Conservation (phyloP, 1,284 basidiomycete species). For the Tylopilus sp. region DNA sequence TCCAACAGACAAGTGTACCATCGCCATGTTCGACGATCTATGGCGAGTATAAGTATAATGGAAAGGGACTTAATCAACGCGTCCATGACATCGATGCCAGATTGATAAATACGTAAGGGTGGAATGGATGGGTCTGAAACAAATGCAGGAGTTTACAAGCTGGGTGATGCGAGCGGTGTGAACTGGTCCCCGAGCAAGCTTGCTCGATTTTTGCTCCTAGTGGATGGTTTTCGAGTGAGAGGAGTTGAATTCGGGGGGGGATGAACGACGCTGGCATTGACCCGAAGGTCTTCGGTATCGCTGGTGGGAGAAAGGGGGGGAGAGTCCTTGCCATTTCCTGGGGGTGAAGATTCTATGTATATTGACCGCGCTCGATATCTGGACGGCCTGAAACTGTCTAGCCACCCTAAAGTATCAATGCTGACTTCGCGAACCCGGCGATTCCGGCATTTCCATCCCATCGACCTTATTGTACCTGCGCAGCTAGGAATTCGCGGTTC, state of each 20-base stretch:
- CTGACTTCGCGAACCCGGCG: constrained; percentile 59
- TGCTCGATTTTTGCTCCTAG: constrained; percentile 50
- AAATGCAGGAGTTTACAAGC: constrained; percentile 5
- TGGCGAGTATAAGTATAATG: constrained; percentile 3
- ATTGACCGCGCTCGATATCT: constrained; percentile 35
- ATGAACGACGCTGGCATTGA: constrained; percentile 37
- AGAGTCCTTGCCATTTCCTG: constrained; percentile 38
- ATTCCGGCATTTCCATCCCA: constrained; percentile 56
- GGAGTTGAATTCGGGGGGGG: constrained; percentile 50
- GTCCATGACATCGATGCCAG: constrained; percentile 1
- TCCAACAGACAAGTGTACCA: background rate
- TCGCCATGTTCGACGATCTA: constrained; percentile 8
- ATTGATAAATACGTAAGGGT: background rate
- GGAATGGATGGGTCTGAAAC: constrained; percentile 2
- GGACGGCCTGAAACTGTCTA: constrained; percentile 56
- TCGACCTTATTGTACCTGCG: constrained; percentile 39
- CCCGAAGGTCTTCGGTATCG: constrained; percentile 28
- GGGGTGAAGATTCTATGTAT: constrained; percentile 36
- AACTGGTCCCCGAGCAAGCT: constrained; percentile 42
- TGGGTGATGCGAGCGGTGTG: constrained; percentile 16
- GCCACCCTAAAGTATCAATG: constrained; percentile 56
- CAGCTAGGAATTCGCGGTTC: constrained; percentile 40
- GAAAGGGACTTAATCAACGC: constrained; percentile 3
- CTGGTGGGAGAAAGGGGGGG: constrained; percentile 18
- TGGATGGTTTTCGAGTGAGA: constrained; percentile 63